Conservation (phyloP, 345 rosid genomes). For the Hibiscus syriacus region DNA sequence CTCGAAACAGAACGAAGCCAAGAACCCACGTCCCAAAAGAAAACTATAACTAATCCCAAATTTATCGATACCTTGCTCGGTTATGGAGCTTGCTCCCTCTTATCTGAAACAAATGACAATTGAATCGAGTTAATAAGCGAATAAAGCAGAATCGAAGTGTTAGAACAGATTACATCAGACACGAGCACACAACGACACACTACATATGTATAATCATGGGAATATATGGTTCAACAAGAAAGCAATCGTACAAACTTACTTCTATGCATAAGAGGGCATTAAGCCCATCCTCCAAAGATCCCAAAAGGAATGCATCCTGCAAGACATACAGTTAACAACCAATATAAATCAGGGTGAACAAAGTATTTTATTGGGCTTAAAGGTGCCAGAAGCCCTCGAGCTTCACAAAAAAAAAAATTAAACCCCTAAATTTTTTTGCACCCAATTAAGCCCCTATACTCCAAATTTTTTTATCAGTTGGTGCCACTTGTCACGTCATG, state of each 20-base stretch:
- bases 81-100: constrained; percentile 97
- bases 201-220: background rate
- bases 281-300: constrained; percentile 83
- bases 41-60: constrained; percentile 4
- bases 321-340: constrained; percentile 14
- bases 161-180: background rate
- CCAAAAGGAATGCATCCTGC: constrained; percentile 65
- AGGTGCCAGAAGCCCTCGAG: too few relatives aligned
- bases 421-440: too few relatives aligned
- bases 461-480: too few relatives aligned
- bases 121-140: background rate
- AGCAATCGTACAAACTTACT: constrained; percentile 42
- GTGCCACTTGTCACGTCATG: too few relatives aligned
- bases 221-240: background rate
- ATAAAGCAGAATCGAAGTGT: background rate
- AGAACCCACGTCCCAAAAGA: background rate
- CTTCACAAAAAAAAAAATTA: too few relatives aligned
- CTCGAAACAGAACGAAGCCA: background rate
- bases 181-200: background rate
- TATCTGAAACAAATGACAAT: constrained; percentile 40
- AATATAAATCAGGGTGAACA: constrained; percentile 9
- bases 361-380: background rate
- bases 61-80: constrained; percentile 68
- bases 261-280: constrained; percentile 90
- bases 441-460: too few relatives aligned